Percentiles rank a stretch among this genome's conserved stretches.
These are phyloP conservation scores for Candolleomyces eurysporus DNA, from an alignment of 768 basidiomycete genomes.

Conservation along the genomic window DNA sequence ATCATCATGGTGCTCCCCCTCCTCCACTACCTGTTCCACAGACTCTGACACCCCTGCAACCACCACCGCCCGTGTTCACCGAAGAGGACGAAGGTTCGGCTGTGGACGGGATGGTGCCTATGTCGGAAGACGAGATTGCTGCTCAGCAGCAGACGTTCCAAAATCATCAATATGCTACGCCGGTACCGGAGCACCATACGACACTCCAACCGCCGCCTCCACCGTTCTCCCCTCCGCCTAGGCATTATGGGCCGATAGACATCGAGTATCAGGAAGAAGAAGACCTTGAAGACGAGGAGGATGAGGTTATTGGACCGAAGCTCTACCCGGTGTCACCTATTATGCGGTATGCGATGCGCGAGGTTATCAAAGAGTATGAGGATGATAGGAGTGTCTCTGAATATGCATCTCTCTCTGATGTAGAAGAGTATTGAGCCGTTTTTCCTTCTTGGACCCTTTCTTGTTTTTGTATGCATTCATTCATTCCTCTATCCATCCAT, in stretches of 20 bases:
- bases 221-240: not conserved
- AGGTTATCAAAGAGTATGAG: conserved; percentile 81
- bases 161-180: not conserved
- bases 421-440: conserved; percentile 59
- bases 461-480: not conserved
- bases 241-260: not conserved
- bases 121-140: conserved; percentile 22
- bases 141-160: not conserved
- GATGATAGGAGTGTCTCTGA: conserved; percentile 73
- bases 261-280: conserved; percentile 36
- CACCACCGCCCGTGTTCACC: conserved; percentile 11
- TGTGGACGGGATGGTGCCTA: conserved; percentile 16
- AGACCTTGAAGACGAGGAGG: conserved; percentile 37
- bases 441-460: not conserved
- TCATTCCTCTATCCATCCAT: not conserved
- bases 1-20: not conserved
- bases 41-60: not conserved
- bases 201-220: not conserved
- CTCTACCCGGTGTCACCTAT: conserved; percentile 77
- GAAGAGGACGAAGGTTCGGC: conserved; percentile 12
- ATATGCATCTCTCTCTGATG: conserved; percentile 75
- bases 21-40: conserved; percentile 1
- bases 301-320: conserved; percentile 70
- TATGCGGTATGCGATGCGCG: conserved; percentile 80
- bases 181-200: not conserved